phyloP scores from a whole-genome alignment of 208 protist genomes.

The Acanthamoeba pearcei region DNA sequence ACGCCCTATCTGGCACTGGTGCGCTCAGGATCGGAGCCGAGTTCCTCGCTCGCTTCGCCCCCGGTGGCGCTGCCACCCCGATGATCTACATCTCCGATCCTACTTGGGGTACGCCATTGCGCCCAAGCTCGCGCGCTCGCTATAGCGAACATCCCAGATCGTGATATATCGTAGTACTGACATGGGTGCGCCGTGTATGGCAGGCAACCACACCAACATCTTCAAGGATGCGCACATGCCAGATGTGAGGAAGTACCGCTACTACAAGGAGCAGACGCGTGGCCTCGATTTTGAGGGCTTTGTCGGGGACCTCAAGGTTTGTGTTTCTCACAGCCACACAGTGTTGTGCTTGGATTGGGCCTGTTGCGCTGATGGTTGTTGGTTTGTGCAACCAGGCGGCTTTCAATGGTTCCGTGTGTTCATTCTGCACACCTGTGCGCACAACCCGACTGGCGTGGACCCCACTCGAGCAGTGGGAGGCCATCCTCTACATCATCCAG shows the following conservation, averaged over 20 bases:
- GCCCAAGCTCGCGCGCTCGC: neutral
- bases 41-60: constrained; percentile 88
- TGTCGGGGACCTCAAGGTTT: constrained; percentile 78
- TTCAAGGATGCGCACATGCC: constrained; percentile 83
- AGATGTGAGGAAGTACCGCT: constrained; percentile 83
- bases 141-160: neutral
- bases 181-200: neutral
- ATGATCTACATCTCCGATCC: constrained; percentile 90
- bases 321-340: no score
- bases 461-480: constrained; percentile 96
- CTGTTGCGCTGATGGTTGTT: no score
- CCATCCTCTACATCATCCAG: constrained; percentile 90
- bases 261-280: constrained; percentile 80
- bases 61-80: constrained; percentile 67
- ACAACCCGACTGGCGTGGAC: constrained; percentile 99
- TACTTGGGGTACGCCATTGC: constrained; percentile 86
- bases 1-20: constrained; percentile 94
- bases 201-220: constrained; percentile 86
- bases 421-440: constrained; percentile 98
- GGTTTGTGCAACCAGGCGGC: constrained; percentile 76
- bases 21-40: constrained; percentile 88
- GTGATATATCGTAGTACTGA: neutral
- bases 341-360: no score
- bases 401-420: constrained; percentile 93
- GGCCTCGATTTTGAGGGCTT: constrained; percentile 88